Evolutionary conservation across 2,329 filamentous ascomycete species (phyloP), one percentile per base, ranked within the genome.

Genomic region (Xylariaceae sp.): DNA sequence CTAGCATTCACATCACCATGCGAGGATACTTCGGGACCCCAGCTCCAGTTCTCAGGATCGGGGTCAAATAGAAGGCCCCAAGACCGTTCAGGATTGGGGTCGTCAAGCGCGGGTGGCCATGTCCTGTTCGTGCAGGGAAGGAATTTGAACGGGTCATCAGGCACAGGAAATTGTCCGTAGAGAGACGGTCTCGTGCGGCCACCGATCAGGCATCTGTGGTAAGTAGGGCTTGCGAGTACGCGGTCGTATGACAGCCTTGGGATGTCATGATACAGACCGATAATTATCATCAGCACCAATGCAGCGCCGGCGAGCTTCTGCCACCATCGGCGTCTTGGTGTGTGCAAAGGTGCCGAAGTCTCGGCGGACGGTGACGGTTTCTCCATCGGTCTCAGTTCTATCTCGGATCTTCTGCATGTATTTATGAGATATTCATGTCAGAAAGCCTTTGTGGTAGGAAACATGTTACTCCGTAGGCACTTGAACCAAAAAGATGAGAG

Each of bases 121-220:
- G 75, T 77, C 6, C 56, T 53, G 45, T 72, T 69, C 3, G 78
- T 80, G 68, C 79, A 81, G 2, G 79, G 78, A 1, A 80, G 68
- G 64, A 80, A 77, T 5, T 62, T 76, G 58, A 82, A 80, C 0
- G 76, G 73, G 55, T 82, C 79, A n/a, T 72, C 65, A 2, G 71
- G 64, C 13, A 64, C 58, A 0, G 78, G 79, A 55, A 80, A 80
- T 11, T 45, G 65, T 10, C 76, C 75, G 47, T 74, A 76, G 1
- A 69, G 68, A 13, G 66, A 64, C 15, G 54, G 10, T 17, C 23
- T 52, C 51, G 59, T 53, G 13, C 49, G 17, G 44, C 55, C 37
- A 30, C 59, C 55, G 2, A 59, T 64, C 41, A 66, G 57, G n/a
- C 5, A 15, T 10, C 65, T 57, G 51, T 67, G 63, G 47, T 66